Conservation (phyloP, 202 grass and related monocot genomes). For the Elaeis oleifera region DNA sequence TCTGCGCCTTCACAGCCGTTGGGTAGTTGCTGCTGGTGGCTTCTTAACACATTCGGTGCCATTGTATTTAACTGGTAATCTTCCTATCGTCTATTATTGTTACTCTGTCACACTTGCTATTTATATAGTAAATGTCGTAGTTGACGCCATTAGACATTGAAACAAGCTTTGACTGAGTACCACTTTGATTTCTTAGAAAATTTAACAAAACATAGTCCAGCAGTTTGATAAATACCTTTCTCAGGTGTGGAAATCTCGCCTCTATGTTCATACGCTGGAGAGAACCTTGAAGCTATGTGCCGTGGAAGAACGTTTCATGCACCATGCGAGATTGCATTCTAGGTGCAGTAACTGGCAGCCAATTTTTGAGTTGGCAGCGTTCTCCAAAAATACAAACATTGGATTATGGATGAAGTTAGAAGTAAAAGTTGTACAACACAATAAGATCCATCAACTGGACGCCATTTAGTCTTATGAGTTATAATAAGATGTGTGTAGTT, state of each 20-base stretch:
- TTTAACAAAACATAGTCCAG: neutral
- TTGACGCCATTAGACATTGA: too few species aligned
- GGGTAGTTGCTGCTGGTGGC: constrained; percentile 92
- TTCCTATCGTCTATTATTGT: neutral
- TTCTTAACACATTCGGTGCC: constrained; percentile 96
- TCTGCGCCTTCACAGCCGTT: constrained; percentile 95
- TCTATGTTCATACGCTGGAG: constrained; percentile 62
- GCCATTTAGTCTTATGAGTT: too few species aligned
- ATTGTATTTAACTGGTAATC: constrained; percentile 83
- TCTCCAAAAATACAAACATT: too few species aligned
- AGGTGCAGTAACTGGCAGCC: constrained; percentile 9
- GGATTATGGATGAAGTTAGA: too few species aligned
- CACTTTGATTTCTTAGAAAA: too few species aligned
- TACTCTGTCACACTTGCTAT: neutral
- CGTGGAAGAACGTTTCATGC: constrained; percentile 85
- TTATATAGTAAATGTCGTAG: too few species aligned
- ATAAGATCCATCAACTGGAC: too few species aligned
- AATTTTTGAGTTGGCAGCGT: too few species aligned
- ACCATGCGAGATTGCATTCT: constrained; percentile 73
- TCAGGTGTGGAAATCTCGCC: constrained; percentile 92
- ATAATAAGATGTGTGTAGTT: too few species aligned
- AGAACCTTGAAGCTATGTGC: constrained; percentile 91
- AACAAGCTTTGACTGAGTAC: too few species aligned
- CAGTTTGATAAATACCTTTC: constrained; percentile 14
- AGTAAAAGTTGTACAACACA: too few species aligned